Evolutionary conservation across 192 early-diverging fungal species (phyloP).

Genomic region (Backusella westeae): DNA sequence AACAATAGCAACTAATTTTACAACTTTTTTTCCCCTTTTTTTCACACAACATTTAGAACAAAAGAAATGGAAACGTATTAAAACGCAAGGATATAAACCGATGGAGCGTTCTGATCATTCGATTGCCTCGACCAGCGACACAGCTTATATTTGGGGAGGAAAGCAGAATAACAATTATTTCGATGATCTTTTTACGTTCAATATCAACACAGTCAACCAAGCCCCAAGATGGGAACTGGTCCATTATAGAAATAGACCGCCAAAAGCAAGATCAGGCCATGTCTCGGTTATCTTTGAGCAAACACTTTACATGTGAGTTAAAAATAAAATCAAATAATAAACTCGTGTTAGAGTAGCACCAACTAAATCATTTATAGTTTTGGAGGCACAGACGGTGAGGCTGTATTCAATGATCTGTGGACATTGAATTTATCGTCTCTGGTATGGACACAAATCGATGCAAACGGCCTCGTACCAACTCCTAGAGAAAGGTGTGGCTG

Average conservation of each 20-base stretch:
- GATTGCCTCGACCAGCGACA: slow-evolving; percentile 35
- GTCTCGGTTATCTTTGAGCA: slow-evolving; percentile 17
- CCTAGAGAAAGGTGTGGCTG: slow-evolving; percentile 38
- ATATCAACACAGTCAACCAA: slow-evolving; percentile 22
- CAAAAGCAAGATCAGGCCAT: slow-evolving; percentile 24
- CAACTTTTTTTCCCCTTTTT: neutral
- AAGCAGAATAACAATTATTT: slow-evolving; percentile 35
- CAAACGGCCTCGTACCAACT: slow-evolving; percentile 40
- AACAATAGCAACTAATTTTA: neutral
- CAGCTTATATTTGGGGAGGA: slow-evolving; percentile 49
- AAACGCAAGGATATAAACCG: slow-evolving; percentile 33
- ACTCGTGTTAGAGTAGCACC: slow-evolving; percentile 6
- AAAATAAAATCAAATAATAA: neutral
- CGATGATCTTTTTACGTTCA: slow-evolving; percentile 47
- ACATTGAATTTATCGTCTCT: slow-evolving; percentile 42
- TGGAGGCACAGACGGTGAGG: slow-evolving; percentile 50
- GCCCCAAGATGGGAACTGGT: slow-evolving; percentile 16
- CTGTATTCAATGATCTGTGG: slow-evolving; percentile 56
- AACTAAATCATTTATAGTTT: slow-evolving; percentile 37
- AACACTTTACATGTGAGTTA: slow-evolving; percentile 23
- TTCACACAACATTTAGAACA: slow-evolving; percentile 17
- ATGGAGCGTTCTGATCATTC: slow-evolving; percentile 44
- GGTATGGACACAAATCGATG: slow-evolving; percentile 40
- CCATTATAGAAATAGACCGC: slow-evolving; percentile 10
- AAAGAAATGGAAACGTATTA: slow-evolving; percentile 40